These are phyloP conservation scores for Chalciporus pseudorubinellus DNA, from an alignment of 768 basidiomycete genomes.

Conservation along the genomic window DNA sequence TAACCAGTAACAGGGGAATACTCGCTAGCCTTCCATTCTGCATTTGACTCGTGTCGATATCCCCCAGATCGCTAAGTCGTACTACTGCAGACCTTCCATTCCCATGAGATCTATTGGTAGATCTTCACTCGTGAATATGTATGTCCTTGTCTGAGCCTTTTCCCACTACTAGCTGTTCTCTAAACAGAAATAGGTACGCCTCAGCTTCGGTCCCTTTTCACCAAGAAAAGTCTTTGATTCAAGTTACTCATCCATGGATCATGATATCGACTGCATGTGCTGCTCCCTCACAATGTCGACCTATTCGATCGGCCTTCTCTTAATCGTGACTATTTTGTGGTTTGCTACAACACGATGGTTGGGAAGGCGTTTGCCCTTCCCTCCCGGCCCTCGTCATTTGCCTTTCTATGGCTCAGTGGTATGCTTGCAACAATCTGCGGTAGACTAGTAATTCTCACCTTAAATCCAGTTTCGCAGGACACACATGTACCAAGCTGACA, in stretches of 20 bases:
- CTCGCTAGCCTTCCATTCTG: too few species aligned
- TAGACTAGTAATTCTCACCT: too few species aligned
- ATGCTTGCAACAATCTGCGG: background rate
- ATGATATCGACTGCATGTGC: background rate
- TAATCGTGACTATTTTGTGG: background rate
- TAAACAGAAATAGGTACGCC: background rate
- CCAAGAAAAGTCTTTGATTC: background rate
- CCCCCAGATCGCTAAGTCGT: too few species aligned
- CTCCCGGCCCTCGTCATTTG: constrained; percentile 1
- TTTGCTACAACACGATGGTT: background rate
- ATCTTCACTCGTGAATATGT: too few species aligned
- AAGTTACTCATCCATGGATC: background rate
- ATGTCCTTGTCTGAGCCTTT: too few species aligned
- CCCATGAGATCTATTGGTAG: too few species aligned
- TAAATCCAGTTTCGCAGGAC: constrained; percentile 4
- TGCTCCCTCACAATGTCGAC: background rate
- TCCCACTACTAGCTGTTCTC: too few species aligned
- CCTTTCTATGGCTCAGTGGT: constrained; percentile 3
- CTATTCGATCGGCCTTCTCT: background rate
- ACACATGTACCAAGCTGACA: constrained; percentile 1
- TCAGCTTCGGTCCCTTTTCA: background rate
- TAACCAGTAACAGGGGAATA: too few species aligned
- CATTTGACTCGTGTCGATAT: too few species aligned
- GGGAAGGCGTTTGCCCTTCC: constrained; percentile 1
- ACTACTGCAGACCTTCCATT: too few species aligned